These are phyloP conservation scores for Capronia epimyces DNA, from an alignment of 2,329 filamentous ascomycete genomes.

Conservation along the genomic window DNA sequence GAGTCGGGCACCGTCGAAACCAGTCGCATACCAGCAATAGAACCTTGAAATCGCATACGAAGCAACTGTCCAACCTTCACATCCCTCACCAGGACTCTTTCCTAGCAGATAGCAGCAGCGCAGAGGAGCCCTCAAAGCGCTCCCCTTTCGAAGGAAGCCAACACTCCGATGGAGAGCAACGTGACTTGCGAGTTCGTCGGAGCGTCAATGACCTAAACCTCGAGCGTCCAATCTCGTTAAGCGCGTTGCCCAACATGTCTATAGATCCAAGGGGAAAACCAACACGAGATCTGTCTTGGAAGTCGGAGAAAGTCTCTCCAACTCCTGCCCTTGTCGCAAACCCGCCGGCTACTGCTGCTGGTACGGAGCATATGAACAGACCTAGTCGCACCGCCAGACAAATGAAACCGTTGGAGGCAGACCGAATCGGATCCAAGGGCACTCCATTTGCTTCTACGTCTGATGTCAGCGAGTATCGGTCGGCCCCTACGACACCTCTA, in stretches of 20 bases:
- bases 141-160: slow-evolving; percentile 13
- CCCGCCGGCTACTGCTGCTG: neutral
- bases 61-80: slow-evolving; percentile 14
- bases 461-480: slow-evolving; percentile 41
- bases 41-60: slow-evolving; percentile 17
- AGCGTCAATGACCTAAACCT: slow-evolving; percentile 12
- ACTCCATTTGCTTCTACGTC: slow-evolving; percentile 28
- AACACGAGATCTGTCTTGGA: slow-evolving; percentile 19
- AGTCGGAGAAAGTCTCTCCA: slow-evolving; percentile 17
- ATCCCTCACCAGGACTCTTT: slow-evolving; percentile 30
- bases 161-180: slow-evolving; percentile 27
- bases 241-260: slow-evolving; percentile 9
- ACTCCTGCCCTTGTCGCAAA: slow-evolving; percentile 3
- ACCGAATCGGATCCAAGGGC: slow-evolving; percentile 4
- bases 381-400: neutral
- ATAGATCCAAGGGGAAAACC: slow-evolving; percentile 8
- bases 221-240: slow-evolving; percentile 10
- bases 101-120: slow-evolving; percentile 34
- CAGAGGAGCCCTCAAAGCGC: slow-evolving; percentile 19
- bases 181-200: neutral
- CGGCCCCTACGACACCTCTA: slow-evolving; percentile 41
- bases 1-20: slow-evolving; percentile 11
- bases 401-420: slow-evolving; percentile 4
- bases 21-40: slow-evolving; percentile 21
- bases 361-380: slow-evolving; percentile 1